Conservation (phyloP, 176 grass and related monocot species). For the Oryza australiensis region DNA sequence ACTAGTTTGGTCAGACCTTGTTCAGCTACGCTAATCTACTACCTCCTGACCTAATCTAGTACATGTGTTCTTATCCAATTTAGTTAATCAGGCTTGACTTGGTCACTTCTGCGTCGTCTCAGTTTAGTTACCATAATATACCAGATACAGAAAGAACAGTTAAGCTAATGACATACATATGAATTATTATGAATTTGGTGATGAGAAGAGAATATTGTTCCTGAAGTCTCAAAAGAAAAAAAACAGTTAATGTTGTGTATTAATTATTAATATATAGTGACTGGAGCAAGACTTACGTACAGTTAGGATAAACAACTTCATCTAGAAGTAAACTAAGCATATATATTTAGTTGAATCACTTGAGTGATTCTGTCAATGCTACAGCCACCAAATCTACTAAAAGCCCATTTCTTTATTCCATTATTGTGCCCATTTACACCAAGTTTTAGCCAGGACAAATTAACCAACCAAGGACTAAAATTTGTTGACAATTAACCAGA, state of each 20-base stretch:
- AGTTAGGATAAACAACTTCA: conserved; percentile 6
- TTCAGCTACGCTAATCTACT: conserved; percentile 40
- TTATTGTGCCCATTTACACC: neutral
- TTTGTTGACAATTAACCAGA: neutral
- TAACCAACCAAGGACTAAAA: neutral
- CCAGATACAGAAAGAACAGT: neutral
- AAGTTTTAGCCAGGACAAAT: neutral
- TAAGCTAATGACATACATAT: neutral
- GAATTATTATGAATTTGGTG: neutral
- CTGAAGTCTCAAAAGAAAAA: neutral
- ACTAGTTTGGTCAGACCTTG: conserved; percentile 45
- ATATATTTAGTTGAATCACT: neutral
- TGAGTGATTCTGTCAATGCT: conserved; percentile 22
- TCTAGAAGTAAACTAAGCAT: conserved; percentile 2
- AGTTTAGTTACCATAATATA: neutral
- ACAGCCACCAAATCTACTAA: neutral
- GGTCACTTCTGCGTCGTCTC: conserved; percentile 12
- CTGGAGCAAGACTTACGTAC: neutral
- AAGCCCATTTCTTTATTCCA: neutral
- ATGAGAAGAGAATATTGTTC: neutral
- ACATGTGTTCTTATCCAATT: neutral
- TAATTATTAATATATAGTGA: neutral
- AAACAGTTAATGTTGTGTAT: neutral
- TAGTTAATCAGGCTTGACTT: conserved; percentile 29
- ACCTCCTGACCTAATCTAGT: neutral